Base-by-base conservation (phyloP, 108 stramenopile species). In the Fragilaria radians region DNA sequence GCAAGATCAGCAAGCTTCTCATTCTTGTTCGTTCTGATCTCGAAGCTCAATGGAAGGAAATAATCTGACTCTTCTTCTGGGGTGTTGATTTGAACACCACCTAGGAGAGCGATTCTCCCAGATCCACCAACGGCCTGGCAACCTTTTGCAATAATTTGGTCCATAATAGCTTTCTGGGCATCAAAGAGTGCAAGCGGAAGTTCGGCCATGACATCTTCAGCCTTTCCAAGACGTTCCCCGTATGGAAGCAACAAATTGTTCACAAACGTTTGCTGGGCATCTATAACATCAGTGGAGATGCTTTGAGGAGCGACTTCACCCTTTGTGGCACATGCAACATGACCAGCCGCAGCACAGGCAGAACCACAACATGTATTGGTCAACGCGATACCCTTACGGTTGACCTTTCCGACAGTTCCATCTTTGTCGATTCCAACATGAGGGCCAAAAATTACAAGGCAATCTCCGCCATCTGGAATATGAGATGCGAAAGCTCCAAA, bases 401-500 rank as follows among this genome's bases (percentile, higher is more conserved):
- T 76, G 46, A 85, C 81, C 24, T 68, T 85, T 2, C 88, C 88
- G 11, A 89, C 72, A 9, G 47, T 67, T 47, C 81, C 80, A 46
- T 65, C 54, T 34, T 45, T 28, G 42, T 67, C 59, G 32, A 87
- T 65, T 62, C 86, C 86, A 9, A 87, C 86, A 52, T 88, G 86
- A 34, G 86, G 86, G 34, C 81, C 86, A 60, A 74, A 81, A 25
- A 88, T 65, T 5, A 78, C 47, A 54, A 84, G 49, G 28, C 78
- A 80, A 29, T 34, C 63, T 0, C 87, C 87, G 54, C 64, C 57
- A 46, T 82, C 79, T 24, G 83, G 87, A 31, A 88, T 76, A 66
- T 88, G 86, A 14, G 70, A 56, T n/a, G 74, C 67, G 81, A 83
- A 82, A 71, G 82, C 82, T 22, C 76, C 80, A 34, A 80, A 82